phyloP scores from a whole-genome alignment of 768 basidiomycete species.

The Mycena galopus region DNA sequence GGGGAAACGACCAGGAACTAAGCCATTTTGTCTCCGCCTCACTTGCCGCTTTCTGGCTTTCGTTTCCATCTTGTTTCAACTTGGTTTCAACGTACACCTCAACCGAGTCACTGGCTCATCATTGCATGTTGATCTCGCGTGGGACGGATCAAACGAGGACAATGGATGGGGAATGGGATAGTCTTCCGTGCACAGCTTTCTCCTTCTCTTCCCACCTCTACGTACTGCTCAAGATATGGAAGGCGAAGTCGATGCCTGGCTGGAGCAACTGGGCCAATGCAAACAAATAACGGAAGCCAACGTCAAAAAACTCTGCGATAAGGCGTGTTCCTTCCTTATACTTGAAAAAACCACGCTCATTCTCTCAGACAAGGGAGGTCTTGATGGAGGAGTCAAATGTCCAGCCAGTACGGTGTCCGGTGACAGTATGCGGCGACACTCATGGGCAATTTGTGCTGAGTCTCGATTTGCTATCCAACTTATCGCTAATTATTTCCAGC shows the following conservation, averaged over 20 bases:
- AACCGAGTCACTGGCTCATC: too few species aligned
- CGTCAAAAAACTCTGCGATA: slow-evolving; percentile 98
- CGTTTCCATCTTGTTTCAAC: too few species aligned
- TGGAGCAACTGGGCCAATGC: slow-evolving; percentile 95
- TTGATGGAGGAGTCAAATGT: slow-evolving; percentile 99
- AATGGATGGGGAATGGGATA: too few species aligned
- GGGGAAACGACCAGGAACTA: too few species aligned
- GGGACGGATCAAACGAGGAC: too few species aligned
- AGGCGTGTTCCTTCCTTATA: slow-evolving; percentile 68
- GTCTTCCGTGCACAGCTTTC: too few species aligned
- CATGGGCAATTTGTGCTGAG: slow-evolving; percentile 97
- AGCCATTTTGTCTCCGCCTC: too few species aligned
- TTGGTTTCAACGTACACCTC: too few species aligned
- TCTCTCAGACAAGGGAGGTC: slow-evolving; percentile 91
- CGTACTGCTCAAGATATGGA: slow-evolving; percentile 49
- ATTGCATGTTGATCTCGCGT: too few species aligned
- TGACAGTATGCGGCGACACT: slow-evolving; percentile 99
- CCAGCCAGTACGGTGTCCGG: slow-evolving; percentile 98
- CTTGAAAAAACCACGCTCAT: slow-evolving; percentile 29
- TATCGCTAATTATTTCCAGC: slow-evolving; percentile 62
- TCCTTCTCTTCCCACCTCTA: too few species aligned
- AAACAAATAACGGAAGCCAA: slow-evolving; percentile 96
- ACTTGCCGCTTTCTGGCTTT: too few species aligned
- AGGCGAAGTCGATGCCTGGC: slow-evolving; percentile 95
- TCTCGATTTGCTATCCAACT: slow-evolving; percentile 32